phyloP scores from a whole-genome alignment of 2,329 filamentous ascomycete species.

The Apiospora sp. region DNA sequence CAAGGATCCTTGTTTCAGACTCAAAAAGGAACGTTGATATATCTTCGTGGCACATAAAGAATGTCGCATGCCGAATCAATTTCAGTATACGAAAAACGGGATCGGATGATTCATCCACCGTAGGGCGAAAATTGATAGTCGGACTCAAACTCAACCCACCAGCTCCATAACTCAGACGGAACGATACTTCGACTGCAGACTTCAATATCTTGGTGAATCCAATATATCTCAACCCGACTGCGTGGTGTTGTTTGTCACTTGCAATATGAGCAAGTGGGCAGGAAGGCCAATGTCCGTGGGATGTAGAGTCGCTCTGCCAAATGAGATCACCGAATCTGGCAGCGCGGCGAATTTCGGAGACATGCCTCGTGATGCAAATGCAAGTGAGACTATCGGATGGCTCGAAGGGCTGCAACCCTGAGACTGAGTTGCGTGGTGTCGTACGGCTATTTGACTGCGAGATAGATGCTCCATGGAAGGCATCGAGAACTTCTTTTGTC shows the following conservation, averaged over 20 bases:
- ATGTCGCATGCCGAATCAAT: no score
- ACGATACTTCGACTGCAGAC: background rate
- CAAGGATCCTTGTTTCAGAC: background rate
- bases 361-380: background rate
- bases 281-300: background rate
- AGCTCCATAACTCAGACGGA: background rate
- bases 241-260: background rate
- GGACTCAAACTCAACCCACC: background rate
- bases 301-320: background rate
- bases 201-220: background rate
- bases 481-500: background rate
- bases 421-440: no score
- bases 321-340: background rate
- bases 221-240: background rate
- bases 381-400: background rate
- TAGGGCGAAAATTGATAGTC: background rate
- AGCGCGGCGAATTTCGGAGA: accelerated
- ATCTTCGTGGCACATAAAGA: no score
- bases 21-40: background rate
- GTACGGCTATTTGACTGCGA: no score
- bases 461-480: background rate
- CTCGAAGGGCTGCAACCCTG: no score
- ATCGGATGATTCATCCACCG: background rate
- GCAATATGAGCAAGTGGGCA: background rate
- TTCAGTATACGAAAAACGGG: background rate